phyloP scores from a whole-genome alignment of 2,329 filamentous ascomycete species.

The Graphiopsis chlorocephala region DNA sequence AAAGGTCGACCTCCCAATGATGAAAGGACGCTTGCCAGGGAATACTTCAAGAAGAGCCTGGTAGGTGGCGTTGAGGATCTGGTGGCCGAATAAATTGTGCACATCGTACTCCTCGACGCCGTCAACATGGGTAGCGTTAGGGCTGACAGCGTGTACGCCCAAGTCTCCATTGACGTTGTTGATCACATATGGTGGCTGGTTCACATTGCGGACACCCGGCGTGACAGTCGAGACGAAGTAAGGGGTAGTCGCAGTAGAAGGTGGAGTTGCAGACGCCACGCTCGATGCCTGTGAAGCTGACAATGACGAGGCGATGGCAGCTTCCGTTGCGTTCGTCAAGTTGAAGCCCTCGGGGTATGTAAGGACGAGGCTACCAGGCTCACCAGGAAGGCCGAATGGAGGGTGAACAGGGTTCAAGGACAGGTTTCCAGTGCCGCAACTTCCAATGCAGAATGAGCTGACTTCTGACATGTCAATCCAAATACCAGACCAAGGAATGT shows the following conservation, averaged over 20 bases:
- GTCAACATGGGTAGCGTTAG: constrained; percentile 74
- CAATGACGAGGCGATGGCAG: constrained; percentile 56
- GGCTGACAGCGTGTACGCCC: constrained; percentile 68
- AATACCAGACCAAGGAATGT: constrained; percentile 52
- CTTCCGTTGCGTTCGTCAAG: constrained; percentile 65
- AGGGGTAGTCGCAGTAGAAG: constrained; percentile 33
- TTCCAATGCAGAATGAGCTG: constrained; percentile 66
- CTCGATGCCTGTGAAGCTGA: constrained; percentile 51
- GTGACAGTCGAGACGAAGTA: constrained; percentile 57
- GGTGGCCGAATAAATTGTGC: constrained; percentile 75
- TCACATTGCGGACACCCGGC: constrained; percentile 62
- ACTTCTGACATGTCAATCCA: constrained; percentile 65
- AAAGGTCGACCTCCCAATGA: constrained; percentile 81
- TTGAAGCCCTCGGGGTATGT: constrained; percentile 67
- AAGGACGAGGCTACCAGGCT: constrained; percentile 58
- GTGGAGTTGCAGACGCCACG: constrained; percentile 30
- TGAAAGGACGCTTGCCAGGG: constrained; percentile 71
- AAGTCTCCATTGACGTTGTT: constrained; percentile 72
- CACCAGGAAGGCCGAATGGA: constrained; percentile 63
- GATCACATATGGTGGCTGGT: constrained; percentile 73
- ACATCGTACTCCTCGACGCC: constrained; percentile 76
- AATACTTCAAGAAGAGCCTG: constrained; percentile 63
- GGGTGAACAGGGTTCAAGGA: constrained; percentile 68
- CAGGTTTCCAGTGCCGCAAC: constrained; percentile 65
- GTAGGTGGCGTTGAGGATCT: constrained; percentile 75